phyloP scores from a whole-genome alignment of 805 yeast genomes.

The Saturnispora besseyi region DNA sequence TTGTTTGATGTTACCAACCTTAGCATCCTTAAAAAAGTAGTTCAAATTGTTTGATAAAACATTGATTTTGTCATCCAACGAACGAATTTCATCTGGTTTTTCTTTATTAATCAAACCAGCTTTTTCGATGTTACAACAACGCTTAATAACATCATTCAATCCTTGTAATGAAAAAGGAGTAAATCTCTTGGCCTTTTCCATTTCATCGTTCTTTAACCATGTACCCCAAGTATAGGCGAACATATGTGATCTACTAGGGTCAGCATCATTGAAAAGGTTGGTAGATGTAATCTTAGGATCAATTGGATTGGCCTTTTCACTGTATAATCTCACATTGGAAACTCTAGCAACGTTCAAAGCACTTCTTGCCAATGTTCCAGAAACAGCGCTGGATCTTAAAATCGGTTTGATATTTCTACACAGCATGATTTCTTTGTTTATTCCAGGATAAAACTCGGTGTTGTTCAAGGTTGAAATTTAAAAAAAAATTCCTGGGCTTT shows the following conservation, averaged over 20 bases:
- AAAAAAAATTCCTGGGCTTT: background rate
- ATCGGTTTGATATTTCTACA: slow-evolving; percentile 3
- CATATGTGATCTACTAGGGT: slow-evolving; percentile 27
- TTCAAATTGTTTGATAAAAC: slow-evolving; percentile 18
- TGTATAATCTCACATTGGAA: slow-evolving; percentile 1
- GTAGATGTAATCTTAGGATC: slow-evolving; percentile 10
- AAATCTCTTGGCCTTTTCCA: slow-evolving; percentile 64
- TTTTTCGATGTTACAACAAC: slow-evolving; percentile 7
- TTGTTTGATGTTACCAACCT: slow-evolving; percentile 42
- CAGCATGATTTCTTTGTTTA: background rate
- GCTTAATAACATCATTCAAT: slow-evolving; percentile 31
- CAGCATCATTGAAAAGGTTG: slow-evolving; percentile 10
- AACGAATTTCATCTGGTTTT: slow-evolving; percentile 33
- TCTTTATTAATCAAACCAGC: slow-evolving; percentile 14
- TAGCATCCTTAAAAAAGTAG: slow-evolving; percentile 12
- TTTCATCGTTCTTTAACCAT: slow-evolving; percentile 75
- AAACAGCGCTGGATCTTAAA: background rate
- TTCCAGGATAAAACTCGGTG: no score
- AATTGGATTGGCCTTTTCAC: background rate
- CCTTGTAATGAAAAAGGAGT: slow-evolving; percentile 82
- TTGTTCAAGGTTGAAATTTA: no score
- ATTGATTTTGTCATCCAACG: slow-evolving; percentile 19
- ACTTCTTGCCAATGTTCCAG: background rate
- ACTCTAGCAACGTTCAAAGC: background rate
- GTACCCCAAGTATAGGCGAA: slow-evolving; percentile 93